These are phyloP conservation scores for Phalaenopsis aphrodite DNA, from an alignment of 106 monocot genomes.

Conservation along the genomic window DNA sequence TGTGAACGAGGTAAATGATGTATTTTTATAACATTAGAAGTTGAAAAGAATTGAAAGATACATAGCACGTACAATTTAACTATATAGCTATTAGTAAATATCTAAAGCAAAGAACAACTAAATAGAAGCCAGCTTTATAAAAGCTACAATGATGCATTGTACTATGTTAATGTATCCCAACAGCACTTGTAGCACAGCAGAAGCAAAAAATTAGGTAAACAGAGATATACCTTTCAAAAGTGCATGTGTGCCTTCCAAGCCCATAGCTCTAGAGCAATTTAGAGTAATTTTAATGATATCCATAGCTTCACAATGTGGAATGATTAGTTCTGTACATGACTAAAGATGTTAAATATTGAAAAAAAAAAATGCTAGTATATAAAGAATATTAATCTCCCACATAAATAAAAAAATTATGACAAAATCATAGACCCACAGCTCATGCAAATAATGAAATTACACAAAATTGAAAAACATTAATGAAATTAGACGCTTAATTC, in stretches of 20 bases:
- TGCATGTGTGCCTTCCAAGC: constrained; percentile 9
- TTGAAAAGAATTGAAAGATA: neutral
- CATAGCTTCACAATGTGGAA: constrained; percentile 33
- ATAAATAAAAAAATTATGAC: neutral
- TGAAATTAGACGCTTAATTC: neutral
- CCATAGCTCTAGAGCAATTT: constrained; percentile 18
- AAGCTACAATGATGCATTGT: neutral
- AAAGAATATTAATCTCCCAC: neutral
- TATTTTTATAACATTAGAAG: neutral
- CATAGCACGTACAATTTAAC: neutral
- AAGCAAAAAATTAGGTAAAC: neutral
- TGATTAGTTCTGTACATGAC: constrained; percentile 27
- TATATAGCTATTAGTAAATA: neutral
- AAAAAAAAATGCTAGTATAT: neutral
- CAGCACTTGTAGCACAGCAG: neutral
- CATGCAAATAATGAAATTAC: neutral
- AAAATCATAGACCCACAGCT: neutral
- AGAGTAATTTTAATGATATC: constrained; percentile 26
- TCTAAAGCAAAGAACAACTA: neutral
- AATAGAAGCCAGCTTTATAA: neutral
- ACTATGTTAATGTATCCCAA: neutral
- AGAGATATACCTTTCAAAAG: constrained; percentile 20
- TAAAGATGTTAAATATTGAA: neutral
- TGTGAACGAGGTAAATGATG: neutral
- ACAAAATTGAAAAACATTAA: neutral